Evolutionary conservation across 2,329 filamentous ascomycete species (phyloP).

Genomic region (Pyricularia grisea): DNA sequence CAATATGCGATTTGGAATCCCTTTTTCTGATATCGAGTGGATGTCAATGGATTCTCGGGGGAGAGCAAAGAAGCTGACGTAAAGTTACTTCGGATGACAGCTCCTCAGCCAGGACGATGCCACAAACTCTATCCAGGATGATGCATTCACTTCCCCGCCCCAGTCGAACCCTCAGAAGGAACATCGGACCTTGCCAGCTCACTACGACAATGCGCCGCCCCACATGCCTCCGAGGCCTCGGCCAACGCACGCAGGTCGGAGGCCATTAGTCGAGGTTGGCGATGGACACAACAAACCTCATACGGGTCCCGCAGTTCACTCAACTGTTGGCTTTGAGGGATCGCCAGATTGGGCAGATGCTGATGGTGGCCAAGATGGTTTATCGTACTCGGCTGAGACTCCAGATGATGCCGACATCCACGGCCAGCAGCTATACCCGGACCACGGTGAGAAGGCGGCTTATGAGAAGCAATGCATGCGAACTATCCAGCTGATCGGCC

Average conservation of each 20-base stretch:
- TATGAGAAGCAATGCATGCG: constrained; percentile 33
- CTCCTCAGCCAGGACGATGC: constrained; percentile 19
- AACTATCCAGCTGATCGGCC: constrained; percentile 52
- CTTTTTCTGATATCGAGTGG: neutral
- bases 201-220: neutral
- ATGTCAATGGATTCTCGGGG: neutral
- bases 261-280: neutral
- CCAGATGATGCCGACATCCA: constrained; percentile 4
- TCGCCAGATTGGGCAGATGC: constrained; percentile 7
- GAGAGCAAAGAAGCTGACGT: neutral
- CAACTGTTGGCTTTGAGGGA: neutral
- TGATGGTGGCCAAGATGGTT: constrained; percentile 4
- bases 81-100: constrained; percentile 5
- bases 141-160: neutral
- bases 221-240: neutral
- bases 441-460: constrained; percentile 12
- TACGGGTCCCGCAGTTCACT: neutral
- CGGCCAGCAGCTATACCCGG: constrained; percentile 8
- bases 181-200: neutral
- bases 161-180: neutral
- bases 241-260: neutral
- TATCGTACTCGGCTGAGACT: neutral
- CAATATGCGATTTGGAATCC: neutral
- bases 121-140: constrained; percentile 11
- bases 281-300: neutral